These are phyloP conservation scores for Ceratocystis lukuohia DNA, from an alignment of 2,329 filamentous ascomycete species.

Conservation along the genomic window DNA sequence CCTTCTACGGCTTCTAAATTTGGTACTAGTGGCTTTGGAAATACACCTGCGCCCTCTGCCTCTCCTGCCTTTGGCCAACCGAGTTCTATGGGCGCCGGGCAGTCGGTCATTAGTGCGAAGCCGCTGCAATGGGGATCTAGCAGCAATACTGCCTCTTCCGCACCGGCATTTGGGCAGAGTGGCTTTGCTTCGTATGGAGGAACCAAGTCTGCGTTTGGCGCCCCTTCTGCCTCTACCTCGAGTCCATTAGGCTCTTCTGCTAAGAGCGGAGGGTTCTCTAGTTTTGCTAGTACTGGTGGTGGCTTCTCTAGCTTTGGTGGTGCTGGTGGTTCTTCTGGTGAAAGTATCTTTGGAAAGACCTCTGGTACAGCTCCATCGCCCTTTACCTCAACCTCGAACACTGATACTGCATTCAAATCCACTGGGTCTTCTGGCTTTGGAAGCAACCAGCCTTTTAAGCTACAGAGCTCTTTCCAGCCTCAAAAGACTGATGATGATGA, in stretches of 20 bases:
- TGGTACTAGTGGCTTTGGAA: conserved; percentile 35
- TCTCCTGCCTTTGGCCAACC: conserved; percentile 38
- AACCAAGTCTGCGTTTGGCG: conserved; percentile 16
- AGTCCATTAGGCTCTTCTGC: conserved; percentile 22
- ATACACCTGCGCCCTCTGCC: conserved; percentile 26
- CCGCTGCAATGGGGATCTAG: conserved; percentile 6
- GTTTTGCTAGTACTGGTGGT: conserved; percentile 37
- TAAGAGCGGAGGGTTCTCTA: conserved; percentile 37
- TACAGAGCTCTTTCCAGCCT: conserved; percentile 53
- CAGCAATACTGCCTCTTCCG: conserved; percentile 24
- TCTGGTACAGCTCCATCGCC: conserved; percentile 19
- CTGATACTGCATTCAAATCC: conserved; percentile 27
- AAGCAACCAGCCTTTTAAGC: conserved; percentile 43
- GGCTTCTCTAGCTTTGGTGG: conserved; percentile 41
- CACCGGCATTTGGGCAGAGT: conserved; percentile 27
- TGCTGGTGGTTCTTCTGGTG: conserved; percentile 22
- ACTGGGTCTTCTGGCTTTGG: conserved; percentile 29
- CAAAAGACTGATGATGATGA: conserved; percentile 50
- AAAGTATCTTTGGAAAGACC: conserved; percentile 24
- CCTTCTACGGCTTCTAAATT: conserved; percentile 30
- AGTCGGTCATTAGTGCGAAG: conserved; percentile 1
- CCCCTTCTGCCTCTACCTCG: conserved; percentile 22
- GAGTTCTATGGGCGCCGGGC: conserved; percentile 29
- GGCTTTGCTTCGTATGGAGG: conserved; percentile 44
- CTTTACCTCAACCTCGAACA: conserved; percentile 22